Percentiles rank a stretch among this genome's conserved stretches.
These are phyloP conservation scores for Neurospora sp. DNA, from an alignment of 495 filamentous ascomycete species.

Conservation along the genomic window DNA sequence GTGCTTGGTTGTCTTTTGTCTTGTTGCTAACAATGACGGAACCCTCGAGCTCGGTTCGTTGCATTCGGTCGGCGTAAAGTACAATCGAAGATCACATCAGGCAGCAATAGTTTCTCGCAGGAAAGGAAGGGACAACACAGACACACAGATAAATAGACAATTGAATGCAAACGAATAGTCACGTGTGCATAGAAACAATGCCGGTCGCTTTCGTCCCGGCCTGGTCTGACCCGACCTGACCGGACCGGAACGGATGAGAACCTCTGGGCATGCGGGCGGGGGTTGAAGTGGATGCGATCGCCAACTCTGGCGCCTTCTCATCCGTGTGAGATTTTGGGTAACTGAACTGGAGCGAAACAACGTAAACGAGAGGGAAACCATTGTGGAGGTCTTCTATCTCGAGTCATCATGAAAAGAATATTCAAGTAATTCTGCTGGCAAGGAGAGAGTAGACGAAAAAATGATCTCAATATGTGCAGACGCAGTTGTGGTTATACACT, in stretches of 20 bases:
- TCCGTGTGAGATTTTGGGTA: background rate
- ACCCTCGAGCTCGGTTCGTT: background rate
- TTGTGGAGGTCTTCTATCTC: background rate
- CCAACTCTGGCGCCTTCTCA: background rate
- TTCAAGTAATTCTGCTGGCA: background rate
- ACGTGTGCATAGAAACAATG: background rate
- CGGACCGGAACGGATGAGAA: background rate
- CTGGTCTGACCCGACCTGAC: background rate
- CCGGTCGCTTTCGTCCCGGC: background rate
- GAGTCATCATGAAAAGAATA: background rate
- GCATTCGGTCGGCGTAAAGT: background rate
- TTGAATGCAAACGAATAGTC: background rate
- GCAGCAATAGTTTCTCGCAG: background rate
- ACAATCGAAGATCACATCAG: background rate
- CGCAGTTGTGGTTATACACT: background rate
- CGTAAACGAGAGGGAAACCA: background rate
- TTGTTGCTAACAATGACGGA: background rate
- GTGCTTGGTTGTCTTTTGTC: background rate
- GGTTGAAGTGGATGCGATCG: background rate
- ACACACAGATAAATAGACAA: background rate
- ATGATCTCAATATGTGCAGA: background rate
- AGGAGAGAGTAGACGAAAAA: background rate
- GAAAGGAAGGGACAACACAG: background rate
- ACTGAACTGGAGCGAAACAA: background rate
- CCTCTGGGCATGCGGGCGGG: background rate